Evolutionary conservation across 148 eudicot genomes (phyloP).

Genomic region (Diospyros lotus): DNA sequence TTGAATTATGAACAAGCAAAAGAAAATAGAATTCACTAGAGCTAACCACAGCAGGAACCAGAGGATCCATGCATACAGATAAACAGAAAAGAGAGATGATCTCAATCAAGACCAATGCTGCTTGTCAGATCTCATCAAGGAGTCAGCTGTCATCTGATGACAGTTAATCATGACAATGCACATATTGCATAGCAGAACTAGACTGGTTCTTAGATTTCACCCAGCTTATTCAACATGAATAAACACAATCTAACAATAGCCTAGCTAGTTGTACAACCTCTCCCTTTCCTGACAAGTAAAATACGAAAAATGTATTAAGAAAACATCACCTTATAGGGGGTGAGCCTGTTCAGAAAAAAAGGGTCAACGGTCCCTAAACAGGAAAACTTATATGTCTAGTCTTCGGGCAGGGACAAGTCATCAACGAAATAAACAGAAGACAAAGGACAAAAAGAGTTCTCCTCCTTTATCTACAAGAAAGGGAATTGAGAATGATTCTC

Average conservation of each 20-base stretch:
- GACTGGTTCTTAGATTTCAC: background rate
- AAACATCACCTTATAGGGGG: too few relatives aligned
- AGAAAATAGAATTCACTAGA: background rate
- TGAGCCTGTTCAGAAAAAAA: too few relatives aligned
- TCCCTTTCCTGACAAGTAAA: too few relatives aligned
- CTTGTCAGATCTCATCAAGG: background rate
- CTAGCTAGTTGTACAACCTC: background rate
- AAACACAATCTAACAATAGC: background rate
- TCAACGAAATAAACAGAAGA: too few relatives aligned
- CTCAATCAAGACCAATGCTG: background rate
- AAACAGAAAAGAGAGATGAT: background rate
- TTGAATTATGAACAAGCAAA: background rate
- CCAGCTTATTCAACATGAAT: background rate
- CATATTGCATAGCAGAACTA: slow-evolving; percentile 6
- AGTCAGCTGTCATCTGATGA: background rate
- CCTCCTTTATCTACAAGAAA: too few relatives aligned
- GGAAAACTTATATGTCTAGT: too few relatives aligned
- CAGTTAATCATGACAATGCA: background rate
- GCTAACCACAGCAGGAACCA: background rate
- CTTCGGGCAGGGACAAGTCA: too few relatives aligned
- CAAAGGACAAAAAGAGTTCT: too few relatives aligned
- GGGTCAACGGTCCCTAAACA: too few relatives aligned
- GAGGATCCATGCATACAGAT: background rate
- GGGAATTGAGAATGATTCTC: too few relatives aligned
- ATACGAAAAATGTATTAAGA: too few relatives aligned